Evolutionary conservation across 805 yeast genomes (phyloP).

Genomic region (Starmerella sirachaensis): DNA sequence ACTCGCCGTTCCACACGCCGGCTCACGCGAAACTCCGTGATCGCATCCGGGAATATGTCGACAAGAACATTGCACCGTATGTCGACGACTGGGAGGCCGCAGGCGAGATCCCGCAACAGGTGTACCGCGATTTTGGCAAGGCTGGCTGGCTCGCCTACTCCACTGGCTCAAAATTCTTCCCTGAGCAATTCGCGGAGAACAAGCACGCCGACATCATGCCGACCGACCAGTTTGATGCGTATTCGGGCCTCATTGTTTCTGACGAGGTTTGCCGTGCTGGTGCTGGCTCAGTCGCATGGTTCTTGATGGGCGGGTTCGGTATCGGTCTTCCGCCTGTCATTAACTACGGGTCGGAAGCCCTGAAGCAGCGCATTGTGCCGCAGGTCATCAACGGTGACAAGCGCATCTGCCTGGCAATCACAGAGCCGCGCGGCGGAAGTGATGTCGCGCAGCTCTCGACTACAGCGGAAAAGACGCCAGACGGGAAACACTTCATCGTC

Average conservation of each 20-base stretch:
- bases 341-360: slow-evolving; percentile 26
- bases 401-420: slow-evolving; percentile 34
- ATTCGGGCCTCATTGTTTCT: slow-evolving; percentile 29
- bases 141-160: slow-evolving; percentile 31
- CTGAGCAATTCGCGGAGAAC: slow-evolving; percentile 27
- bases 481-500: slow-evolving; percentile 34
- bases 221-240: slow-evolving; percentile 29
- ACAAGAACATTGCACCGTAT: slow-evolving; percentile 29
- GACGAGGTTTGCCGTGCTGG: slow-evolving; percentile 34
- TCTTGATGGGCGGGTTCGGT: slow-evolving; percentile 32
- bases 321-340: slow-evolving; percentile 34
- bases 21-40: slow-evolving; percentile 31
- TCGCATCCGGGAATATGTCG: slow-evolving; percentile 33
- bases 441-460: slow-evolving; percentile 35
- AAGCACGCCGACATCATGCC: slow-evolving; percentile 25
- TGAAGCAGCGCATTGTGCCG: slow-evolving; percentile 30
- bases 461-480: slow-evolving; percentile 31
- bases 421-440: slow-evolving; percentile 37
- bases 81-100: slow-evolving; percentile 35
- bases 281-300: slow-evolving; percentile 34
- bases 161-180: slow-evolving; percentile 27
- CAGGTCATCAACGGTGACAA: slow-evolving; percentile 30
- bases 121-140: slow-evolving; percentile 29
- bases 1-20: slow-evolving; percentile 31
- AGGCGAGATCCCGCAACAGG: slow-evolving; percentile 27